phyloP scores from a whole-genome alignment of 441 rosid species.

The Pelargonium exstipulatum region DNA sequence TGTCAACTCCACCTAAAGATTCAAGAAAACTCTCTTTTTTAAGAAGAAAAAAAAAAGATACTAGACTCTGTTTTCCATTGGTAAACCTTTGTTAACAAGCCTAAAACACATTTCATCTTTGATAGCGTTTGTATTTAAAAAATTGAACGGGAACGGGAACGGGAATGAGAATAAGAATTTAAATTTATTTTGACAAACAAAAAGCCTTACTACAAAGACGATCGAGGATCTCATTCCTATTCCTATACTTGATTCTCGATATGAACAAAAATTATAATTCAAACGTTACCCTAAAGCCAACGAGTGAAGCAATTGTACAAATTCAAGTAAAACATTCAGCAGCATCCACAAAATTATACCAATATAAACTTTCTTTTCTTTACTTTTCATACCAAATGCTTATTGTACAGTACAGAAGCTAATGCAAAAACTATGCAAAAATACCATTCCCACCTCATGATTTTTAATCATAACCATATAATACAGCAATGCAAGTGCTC shows the following conservation, averaged over 20 bases:
- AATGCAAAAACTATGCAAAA: background rate
- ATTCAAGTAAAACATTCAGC: background rate
- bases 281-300: background rate
- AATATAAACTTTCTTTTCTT: background rate
- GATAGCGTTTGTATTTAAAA: no score
- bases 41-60: background rate
- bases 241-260: no score
- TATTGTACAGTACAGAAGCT: background rate
- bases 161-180: no score
- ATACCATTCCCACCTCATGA: background rate
- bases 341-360: conserved; percentile 1
- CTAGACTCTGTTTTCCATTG: background rate
- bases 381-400: conserved; percentile 1
- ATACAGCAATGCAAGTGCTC: background rate
- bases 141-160: no score
- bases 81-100: background rate
- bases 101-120: no score
- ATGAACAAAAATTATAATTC: no score
- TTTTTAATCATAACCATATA: background rate
- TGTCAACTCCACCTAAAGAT: background rate
- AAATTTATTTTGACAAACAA: no score
- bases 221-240: no score
- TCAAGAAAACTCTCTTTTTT: background rate
- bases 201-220: no score
- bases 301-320: background rate